Evolutionary conservation across 225 moss, liverwort and hornwort species (phyloP).

Genomic region (Rhytidiadelphus loreus): DNA sequence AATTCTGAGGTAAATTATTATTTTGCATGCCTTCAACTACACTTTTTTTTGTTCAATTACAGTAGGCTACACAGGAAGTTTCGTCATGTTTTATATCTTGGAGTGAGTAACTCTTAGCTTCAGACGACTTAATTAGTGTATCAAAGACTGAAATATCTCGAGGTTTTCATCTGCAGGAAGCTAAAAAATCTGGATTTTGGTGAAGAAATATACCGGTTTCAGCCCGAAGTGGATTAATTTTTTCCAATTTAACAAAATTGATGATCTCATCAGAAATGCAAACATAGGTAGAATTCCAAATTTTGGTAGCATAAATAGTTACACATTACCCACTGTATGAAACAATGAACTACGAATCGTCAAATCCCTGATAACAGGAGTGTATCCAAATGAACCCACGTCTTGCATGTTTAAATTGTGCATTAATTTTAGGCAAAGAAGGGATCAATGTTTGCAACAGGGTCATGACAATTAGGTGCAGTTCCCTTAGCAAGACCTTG

Average conservation of each 20-base stretch:
- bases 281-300: background rate
- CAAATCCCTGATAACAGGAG: background rate
- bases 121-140: background rate
- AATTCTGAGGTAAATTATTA: background rate
- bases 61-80: background rate
- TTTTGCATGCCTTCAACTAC: background rate
- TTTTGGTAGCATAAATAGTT: background rate
- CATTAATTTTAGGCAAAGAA: background rate
- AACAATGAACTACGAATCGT: background rate
- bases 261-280: background rate
- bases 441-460: background rate
- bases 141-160: background rate
- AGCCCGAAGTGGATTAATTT: background rate
- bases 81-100: no score
- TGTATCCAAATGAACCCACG: background rate
- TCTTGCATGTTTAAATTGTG: background rate
- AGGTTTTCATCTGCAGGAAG: background rate
- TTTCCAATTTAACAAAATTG: background rate
- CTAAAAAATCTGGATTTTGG: background rate
- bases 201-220: background rate
- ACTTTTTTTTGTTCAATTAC: background rate
- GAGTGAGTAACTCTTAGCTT: background rate
- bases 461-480: background rate
- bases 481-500: background rate
- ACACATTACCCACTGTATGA: background rate